Percentiles rank a stretch among this genome's conserved stretches.
Conservation (phyloP, 1,139 yeast species). For the Geotrichum aggregatum region DNA sequence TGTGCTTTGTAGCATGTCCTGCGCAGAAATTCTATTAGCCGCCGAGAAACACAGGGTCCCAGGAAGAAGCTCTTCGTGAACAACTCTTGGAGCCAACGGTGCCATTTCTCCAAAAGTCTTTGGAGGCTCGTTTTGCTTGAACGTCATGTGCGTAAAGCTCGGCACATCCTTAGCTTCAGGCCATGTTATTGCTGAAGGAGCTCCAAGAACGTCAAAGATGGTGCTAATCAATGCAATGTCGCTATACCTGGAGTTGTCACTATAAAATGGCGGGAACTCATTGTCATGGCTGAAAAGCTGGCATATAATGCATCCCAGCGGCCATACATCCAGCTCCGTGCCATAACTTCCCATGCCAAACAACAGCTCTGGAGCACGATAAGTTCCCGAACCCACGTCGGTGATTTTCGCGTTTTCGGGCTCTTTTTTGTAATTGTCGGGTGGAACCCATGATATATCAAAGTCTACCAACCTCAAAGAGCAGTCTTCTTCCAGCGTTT, state of each 20-base stretch:
- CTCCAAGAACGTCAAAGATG: constrained; percentile 64
- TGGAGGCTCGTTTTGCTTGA: constrained; percentile 37
- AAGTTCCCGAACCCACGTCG: constrained; percentile 74
- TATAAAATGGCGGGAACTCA: constrained; percentile 25
- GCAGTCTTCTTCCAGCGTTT: constrained; percentile 29
- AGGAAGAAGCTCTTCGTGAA: constrained; percentile 31
- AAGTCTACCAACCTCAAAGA: constrained; percentile 54
- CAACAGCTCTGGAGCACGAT: constrained; percentile 80
- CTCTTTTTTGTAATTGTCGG: constrained; percentile 46
- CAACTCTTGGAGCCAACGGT: constrained; percentile 38
- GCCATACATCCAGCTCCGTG: constrained; percentile 73
- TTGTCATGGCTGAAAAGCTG: constrained; percentile 46
- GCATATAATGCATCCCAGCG: constrained; percentile 63
- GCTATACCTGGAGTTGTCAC: constrained; percentile 37
- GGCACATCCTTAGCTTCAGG: constrained; percentile 43
- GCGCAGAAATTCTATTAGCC: constrained; percentile 38
- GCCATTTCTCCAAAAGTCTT: constrained; percentile 34
- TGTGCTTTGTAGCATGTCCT: constrained; percentile 24
- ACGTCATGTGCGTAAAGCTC: constrained; percentile 42
- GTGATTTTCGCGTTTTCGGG: constrained; percentile 46
- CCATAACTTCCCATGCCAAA: constrained; percentile 65
- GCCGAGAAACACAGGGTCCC: constrained; percentile 45
- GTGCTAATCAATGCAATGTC: constrained; percentile 64
- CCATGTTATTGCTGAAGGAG: constrained; percentile 55
- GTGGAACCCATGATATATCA: constrained; percentile 61